Evolutionary conservation across 2,329 filamentous ascomycete species (phyloP).

Genomic region (Phaeosphaeria sp.): DNA sequence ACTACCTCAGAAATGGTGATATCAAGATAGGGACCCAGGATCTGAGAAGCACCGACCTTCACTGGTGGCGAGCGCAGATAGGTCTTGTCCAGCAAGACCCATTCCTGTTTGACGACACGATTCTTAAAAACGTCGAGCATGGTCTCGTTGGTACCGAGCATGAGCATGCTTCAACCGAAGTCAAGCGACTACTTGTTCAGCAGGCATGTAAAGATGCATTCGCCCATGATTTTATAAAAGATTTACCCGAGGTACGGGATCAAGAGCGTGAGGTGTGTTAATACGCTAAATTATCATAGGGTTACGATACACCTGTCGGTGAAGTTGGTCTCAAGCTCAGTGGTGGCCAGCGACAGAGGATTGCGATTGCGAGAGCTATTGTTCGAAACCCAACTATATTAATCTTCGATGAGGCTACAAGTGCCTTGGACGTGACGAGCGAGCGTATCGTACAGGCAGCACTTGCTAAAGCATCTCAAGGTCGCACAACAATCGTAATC

Average conservation of each 20-base stretch:
- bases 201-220: conserved; percentile 77
- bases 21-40: conserved; percentile 52
- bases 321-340: conserved; percentile 89
- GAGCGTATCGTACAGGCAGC: conserved; percentile 93
- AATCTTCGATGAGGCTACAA: conserved; percentile 91
- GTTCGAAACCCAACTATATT: conserved; percentile 88
- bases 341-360: conserved; percentile 93
- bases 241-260: conserved; percentile 53
- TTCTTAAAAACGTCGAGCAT: conserved; percentile 83
- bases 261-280: conserved; percentile 25
- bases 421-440: conserved; percentile 88
- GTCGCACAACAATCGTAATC: conserved; percentile 91
- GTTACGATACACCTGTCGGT: conserved; percentile 92
- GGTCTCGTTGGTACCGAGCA: conserved; percentile 74
- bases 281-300: conserved; percentile 62
- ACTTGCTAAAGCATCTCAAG: conserved; percentile 79
- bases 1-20: conserved; percentile 26
- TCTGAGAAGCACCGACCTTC: conserved; percentile 78
- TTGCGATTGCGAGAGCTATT: conserved; percentile 87
- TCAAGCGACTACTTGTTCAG: conserved; percentile 68
- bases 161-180: conserved; percentile 55
- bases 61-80: conserved; percentile 89
- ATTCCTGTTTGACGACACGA: conserved; percentile 84
- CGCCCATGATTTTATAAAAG: conserved; percentile 84
- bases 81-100: conserved; percentile 91